Conservation (phyloP, 2,329 filamentous ascomycete species). For the Colletotrichum sp. region DNA sequence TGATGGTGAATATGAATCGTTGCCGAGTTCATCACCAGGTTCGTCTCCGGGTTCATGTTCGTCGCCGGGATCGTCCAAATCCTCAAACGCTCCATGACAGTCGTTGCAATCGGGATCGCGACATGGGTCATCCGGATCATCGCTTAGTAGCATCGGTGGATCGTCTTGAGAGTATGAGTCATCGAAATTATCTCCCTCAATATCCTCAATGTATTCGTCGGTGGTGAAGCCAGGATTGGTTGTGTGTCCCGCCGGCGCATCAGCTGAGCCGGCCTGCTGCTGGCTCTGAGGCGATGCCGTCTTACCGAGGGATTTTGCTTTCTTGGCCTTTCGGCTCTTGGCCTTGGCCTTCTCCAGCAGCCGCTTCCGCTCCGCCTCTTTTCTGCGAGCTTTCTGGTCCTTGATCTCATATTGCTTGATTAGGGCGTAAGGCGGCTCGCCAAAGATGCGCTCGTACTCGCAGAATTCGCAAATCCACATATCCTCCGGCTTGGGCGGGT, state of each 20-base stretch:
- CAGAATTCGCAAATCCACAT: slow-evolving; percentile 98
- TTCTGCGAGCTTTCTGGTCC: slow-evolving; percentile 82
- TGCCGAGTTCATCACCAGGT: neutral
- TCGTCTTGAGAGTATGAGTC: slow-evolving; percentile 18
- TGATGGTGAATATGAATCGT: neutral
- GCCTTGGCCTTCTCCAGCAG: slow-evolving; percentile 92
- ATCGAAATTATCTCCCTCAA: neutral
- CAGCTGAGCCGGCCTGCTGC: slow-evolving; percentile 25
- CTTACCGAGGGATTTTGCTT: slow-evolving; percentile 69
- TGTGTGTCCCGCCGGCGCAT: slow-evolving; percentile 35
- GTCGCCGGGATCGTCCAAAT: slow-evolving; percentile 13
- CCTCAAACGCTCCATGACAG: neutral
- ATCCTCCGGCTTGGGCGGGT: slow-evolving; percentile 73
- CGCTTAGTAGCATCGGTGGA: slow-evolving; percentile 5
- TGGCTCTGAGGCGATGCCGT: slow-evolving; percentile 22
- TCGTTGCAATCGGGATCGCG: neutral
- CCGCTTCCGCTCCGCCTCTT: slow-evolving; percentile 84
- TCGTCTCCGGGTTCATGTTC: neutral
- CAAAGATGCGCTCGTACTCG: slow-evolving; percentile 96
- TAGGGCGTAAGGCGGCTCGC: slow-evolving; percentile 80
- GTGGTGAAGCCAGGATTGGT: slow-evolving; percentile 42
- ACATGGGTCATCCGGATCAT: slow-evolving; percentile 14
- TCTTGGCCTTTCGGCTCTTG: slow-evolving; percentile 89
- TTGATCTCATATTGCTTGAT: slow-evolving; percentile 95
- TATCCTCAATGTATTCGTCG: slow-evolving; percentile 29